phyloP scores from a whole-genome alignment of 164 flowering plant genomes.

The Warburgia ugandensis region DNA sequence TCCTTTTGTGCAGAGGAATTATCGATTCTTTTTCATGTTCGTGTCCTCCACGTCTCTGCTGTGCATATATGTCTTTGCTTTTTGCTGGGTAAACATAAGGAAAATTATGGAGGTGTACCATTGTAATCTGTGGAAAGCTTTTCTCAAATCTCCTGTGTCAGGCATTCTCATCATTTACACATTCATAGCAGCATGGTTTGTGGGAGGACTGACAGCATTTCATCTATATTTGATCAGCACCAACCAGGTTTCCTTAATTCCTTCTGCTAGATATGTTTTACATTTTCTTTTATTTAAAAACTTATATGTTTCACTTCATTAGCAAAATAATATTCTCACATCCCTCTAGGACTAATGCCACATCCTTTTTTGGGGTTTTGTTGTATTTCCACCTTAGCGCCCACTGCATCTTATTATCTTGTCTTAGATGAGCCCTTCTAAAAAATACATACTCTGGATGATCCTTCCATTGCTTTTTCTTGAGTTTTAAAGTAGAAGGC shows the following conservation, averaged over 20 bases:
- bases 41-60: constrained; percentile 57
- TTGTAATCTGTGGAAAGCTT: constrained; percentile 43
- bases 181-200: constrained; percentile 63
- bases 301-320: too few relatives aligned
- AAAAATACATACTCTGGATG: not conserved
- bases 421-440: too few relatives aligned
- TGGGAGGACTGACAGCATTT: constrained; percentile 75
- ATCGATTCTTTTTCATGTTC: constrained; percentile 72
- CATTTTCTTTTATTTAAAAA: too few relatives aligned
- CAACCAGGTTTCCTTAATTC: constrained; percentile 45
- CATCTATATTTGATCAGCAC: constrained; percentile 56
- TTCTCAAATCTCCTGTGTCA: constrained; percentile 44
- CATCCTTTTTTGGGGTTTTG: too few relatives aligned
- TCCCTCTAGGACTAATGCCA: too few relatives aligned
- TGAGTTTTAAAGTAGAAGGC: too few relatives aligned
- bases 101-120: constrained; percentile 29
- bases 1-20: constrained; percentile 49
- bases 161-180: constrained; percentile 57
- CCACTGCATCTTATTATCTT: too few relatives aligned
- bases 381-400: too few relatives aligned
- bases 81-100: constrained; percentile 55
- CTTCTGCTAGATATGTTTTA: not conserved
- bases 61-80: constrained; percentile 59
- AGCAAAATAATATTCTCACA: too few relatives aligned
- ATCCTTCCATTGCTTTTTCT: not conserved